Conservation (phyloP, 805 yeast genomes). For the Candida insectorum region DNA sequence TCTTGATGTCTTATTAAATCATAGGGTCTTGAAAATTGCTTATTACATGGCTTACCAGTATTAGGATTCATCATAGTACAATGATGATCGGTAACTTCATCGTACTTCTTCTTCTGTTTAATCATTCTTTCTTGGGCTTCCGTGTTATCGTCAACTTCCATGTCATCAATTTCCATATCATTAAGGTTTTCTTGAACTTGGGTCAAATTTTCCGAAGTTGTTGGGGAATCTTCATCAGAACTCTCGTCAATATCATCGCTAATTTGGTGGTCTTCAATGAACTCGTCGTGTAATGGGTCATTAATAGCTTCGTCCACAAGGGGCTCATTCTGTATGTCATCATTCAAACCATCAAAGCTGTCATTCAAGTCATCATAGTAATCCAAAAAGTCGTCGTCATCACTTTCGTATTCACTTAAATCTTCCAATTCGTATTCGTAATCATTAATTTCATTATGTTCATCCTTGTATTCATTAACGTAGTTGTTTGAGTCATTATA, state of each 20-base stretch:
- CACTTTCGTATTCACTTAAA: slow-evolving; percentile 9
- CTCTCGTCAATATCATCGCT: slow-evolving; percentile 22
- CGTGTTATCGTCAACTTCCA: background rate
- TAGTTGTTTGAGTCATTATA: slow-evolving; percentile 10
- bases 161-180: slow-evolving; percentile 11
- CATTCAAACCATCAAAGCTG: slow-evolving; percentile 37
- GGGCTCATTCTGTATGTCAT: slow-evolving; percentile 19
- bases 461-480: slow-evolving; percentile 7
- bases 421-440: slow-evolving; percentile 31
- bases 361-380: slow-evolving; percentile 27
- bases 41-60: slow-evolving; percentile 63
- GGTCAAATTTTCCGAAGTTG: background rate
- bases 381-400: slow-evolving; percentile 18
- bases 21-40: slow-evolving; percentile 74
- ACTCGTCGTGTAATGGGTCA: background rate
- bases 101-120: slow-evolving; percentile 10
- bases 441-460: slow-evolving; percentile 21
- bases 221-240: no score
- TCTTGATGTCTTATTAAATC: slow-evolving; percentile 46
- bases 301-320: no score
- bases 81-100: slow-evolving; percentile 44
- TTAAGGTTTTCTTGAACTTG: no score
- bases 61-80: slow-evolving; percentile 59
- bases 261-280: slow-evolving; percentile 21
- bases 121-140: background rate